phyloP scores from a whole-genome alignment of 148 eudicot genomes.

The Rhododendron vialii region DNA sequence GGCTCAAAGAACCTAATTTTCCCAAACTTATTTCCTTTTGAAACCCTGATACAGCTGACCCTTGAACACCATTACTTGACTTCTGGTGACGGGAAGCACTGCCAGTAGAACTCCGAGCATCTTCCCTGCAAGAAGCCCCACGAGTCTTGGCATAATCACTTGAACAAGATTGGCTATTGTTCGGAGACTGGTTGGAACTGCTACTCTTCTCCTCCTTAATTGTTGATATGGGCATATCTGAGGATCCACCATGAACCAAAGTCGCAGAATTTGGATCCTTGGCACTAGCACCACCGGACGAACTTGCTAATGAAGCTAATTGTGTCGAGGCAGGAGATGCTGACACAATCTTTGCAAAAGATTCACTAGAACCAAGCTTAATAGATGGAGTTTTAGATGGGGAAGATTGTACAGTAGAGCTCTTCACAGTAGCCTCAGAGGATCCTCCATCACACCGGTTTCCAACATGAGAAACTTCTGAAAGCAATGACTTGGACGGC shows the following conservation, averaged over 20 bases:
- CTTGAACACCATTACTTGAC: constrained; percentile 29
- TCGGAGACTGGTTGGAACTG: constrained; percentile 73
- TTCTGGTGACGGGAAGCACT: constrained; percentile 34
- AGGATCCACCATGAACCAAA: constrained; percentile 25
- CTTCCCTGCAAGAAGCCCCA: constrained; percentile 53
- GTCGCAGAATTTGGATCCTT: constrained; percentile 33
- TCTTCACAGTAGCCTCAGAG: constrained; percentile 48
- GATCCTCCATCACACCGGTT: constrained; percentile 48
- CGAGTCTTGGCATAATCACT: constrained; percentile 47
- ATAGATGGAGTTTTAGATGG: constrained; percentile 43
- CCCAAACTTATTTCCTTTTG: constrained; percentile 40
- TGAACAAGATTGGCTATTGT: constrained; percentile 60
- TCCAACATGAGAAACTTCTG: constrained; percentile 51
- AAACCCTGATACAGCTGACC: constrained; percentile 26
- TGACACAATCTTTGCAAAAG: constrained; percentile 33
- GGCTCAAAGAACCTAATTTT: constrained; percentile 26
- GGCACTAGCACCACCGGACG: constrained; percentile 24
- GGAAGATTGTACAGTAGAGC: constrained; percentile 37
- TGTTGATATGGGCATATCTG: constrained; percentile 44
- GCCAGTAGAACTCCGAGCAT: constrained; percentile 47
- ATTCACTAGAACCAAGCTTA: constrained; percentile 50
- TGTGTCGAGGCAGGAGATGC: constrained; percentile 36
- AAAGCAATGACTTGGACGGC: constrained; percentile 50
- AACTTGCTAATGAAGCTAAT: constrained; percentile 25
- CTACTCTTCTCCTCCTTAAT: constrained; percentile 65